These are phyloP conservation scores for Parafenestella ontariensis DNA, from an alignment of 2,329 filamentous ascomycete species.

Conservation along the genomic window DNA sequence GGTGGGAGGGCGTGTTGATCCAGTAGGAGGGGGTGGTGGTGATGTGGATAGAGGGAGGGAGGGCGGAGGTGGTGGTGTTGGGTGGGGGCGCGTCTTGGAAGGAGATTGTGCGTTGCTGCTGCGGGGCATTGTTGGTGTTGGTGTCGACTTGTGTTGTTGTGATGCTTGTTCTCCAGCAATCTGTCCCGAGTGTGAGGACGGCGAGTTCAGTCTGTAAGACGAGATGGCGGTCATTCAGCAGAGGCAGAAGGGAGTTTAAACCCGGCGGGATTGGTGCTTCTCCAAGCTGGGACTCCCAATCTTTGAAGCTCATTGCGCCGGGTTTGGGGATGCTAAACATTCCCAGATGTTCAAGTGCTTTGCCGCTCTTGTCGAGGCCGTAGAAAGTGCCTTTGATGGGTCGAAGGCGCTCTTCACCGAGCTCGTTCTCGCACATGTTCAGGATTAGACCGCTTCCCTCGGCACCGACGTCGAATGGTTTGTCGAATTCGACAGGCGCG, in stretches of 20 bases:
- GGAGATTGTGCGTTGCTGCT: not conserved
- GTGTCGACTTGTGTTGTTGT: not conserved
- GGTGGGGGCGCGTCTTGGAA: not conserved
- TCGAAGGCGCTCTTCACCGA: slow-evolving; percentile 1
- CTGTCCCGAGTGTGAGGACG: not conserved
- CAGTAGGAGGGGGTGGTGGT: not conserved
- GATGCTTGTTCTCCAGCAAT: not conserved
- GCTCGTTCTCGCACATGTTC: not conserved
- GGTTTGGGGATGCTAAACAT: not conserved
- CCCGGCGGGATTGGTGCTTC: not conserved
- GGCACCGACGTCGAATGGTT: not conserved
- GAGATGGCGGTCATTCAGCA: not conserved
- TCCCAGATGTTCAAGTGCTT: not conserved
- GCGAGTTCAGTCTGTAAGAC: not conserved
- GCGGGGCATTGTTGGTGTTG: too few species aligned
- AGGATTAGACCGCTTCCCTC: not conserved
- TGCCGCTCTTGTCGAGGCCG: not conserved
- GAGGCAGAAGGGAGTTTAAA: not conserved
- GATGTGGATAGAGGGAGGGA: not conserved
- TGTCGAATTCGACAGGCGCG: not conserved
- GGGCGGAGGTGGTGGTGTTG: not conserved
- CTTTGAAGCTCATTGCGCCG: not conserved
- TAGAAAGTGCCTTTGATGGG: not conserved
- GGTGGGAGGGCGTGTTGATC: not conserved
- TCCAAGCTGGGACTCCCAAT: not conserved